These are phyloP conservation scores for Thraustotheca clavata DNA, from an alignment of 352 stramenopile genomes.

Conservation along the genomic window DNA sequence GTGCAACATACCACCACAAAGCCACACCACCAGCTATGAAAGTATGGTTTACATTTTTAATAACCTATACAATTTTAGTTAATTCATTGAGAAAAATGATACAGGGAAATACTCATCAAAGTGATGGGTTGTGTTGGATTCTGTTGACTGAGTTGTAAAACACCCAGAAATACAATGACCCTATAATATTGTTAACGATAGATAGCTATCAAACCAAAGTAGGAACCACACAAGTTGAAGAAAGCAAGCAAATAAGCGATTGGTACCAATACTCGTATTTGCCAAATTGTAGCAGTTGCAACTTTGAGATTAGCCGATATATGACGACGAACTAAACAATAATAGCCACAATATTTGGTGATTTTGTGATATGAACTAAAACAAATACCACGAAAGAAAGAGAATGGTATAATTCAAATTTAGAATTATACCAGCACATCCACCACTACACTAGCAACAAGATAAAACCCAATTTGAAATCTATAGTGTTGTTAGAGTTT, in stretches of 20 bases:
- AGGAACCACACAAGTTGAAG: too few species aligned
- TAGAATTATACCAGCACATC: too few species aligned
- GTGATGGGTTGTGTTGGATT: neutral
- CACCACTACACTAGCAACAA: slow-evolving; percentile 26
- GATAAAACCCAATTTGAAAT: neutral
- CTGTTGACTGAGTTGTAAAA: neutral
- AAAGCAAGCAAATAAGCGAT: too few species aligned
- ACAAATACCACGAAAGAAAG: too few species aligned
- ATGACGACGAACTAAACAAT: too few species aligned
- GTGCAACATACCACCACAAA: slow-evolving; percentile 62
- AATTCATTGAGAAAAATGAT: slow-evolving; percentile 19
- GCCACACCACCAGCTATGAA: slow-evolving; percentile 73
- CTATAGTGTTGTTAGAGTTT: neutral
- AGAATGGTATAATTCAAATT: too few species aligned
- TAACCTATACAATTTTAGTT: neutral
- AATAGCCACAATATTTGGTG: too few species aligned
- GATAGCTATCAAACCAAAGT: too few species aligned
- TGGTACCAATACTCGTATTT: too few species aligned
- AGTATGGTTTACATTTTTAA: slow-evolving; percentile 71
- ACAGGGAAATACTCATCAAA: slow-evolving; percentile 63
- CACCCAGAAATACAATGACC: neutral
- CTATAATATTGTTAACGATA: neutral
- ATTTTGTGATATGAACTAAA: too few species aligned
- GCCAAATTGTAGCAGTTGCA: neutral
- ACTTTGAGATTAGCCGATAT: too few species aligned